phyloP scores from a whole-genome alignment of 306 rosid species.

The Crotalaria pallida region DNA sequence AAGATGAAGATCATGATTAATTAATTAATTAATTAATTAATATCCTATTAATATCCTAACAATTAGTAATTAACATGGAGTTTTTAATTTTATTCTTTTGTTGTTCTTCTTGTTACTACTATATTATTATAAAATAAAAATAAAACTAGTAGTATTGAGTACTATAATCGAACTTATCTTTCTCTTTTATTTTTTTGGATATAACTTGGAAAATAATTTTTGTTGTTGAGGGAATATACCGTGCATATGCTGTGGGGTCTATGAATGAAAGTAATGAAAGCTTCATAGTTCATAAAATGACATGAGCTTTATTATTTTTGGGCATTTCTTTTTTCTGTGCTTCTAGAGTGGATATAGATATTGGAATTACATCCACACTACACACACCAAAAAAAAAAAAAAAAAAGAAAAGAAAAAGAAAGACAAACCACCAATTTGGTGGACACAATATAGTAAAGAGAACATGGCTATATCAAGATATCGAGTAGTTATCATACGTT shows the following conservation, averaged over 20 bases:
- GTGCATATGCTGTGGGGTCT: slow-evolving; percentile 21
- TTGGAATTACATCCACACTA: background rate
- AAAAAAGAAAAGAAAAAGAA: background rate
- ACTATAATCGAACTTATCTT: background rate
- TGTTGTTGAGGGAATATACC: slow-evolving; percentile 18
- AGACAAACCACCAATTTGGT: slow-evolving; percentile 10
- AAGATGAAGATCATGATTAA: slow-evolving; percentile 34
- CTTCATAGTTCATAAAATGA: slow-evolving; percentile 5
- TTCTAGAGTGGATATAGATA: slow-evolving; percentile 17
- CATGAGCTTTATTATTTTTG: background rate
- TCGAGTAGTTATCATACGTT: background rate
- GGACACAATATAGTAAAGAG: background rate
- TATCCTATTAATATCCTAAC: too few species aligned
- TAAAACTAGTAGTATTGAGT: background rate
- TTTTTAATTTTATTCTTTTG: background rate
- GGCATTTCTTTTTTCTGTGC: background rate
- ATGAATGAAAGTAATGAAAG: slow-evolving; percentile 2
- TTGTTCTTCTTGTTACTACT: slow-evolving; percentile 2
- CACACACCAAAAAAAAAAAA: background rate
- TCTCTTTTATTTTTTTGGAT: background rate
- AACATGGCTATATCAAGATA: background rate
- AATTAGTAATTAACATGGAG: background rate
- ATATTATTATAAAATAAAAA: slow-evolving; percentile 29
- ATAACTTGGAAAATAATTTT: background rate
- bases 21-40: background rate